Percentiles rank a stretch among this genome's conserved stretches.
These are phyloP conservation scores for Miscanthus sacchariflorus DNA, from an alignment of 202 grass and related monocot genomes.

Conservation along the genomic window DNA sequence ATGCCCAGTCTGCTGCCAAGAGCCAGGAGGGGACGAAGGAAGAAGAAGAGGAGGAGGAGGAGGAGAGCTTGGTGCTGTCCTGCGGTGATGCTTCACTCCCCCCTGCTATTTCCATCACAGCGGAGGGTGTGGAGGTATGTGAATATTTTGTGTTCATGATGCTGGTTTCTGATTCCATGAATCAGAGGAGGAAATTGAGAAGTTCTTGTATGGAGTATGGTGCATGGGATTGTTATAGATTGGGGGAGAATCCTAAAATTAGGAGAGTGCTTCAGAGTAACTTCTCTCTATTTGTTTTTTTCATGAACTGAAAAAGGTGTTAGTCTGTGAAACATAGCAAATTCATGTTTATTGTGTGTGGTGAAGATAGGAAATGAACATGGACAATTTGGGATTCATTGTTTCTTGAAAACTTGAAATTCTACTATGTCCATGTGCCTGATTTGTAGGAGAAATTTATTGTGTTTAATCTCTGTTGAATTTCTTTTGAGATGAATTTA, in stretches of 20 bases:
- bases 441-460: slow-evolving; percentile 32
- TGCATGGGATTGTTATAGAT: slow-evolving; percentile 17
- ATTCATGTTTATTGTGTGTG: slow-evolving; percentile 14
- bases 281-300: slow-evolving; percentile 1
- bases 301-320: slow-evolving; percentile 22
- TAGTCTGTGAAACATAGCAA: slow-evolving; percentile 10
- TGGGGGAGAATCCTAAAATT: slow-evolving; percentile 13
- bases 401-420: slow-evolving; percentile 43
- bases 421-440: slow-evolving; percentile 8
- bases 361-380: not conserved
- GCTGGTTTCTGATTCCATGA: slow-evolving; percentile 7
- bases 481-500: slow-evolving; percentile 43
- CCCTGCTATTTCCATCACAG: slow-evolving; percentile 49
- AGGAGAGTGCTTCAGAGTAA: not conserved
- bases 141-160: slow-evolving; percentile 22
- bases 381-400: slow-evolving; percentile 10
- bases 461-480: not conserved
- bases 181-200: slow-evolving; percentile 8
- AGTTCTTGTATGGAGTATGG: not conserved
- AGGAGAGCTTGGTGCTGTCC: slow-evolving; percentile 44
- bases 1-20: slow-evolving; percentile 36
- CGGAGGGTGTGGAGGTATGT: slow-evolving; percentile 40
- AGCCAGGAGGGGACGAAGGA: slow-evolving; percentile 37
- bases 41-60: slow-evolving; percentile 44
- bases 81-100: slow-evolving; percentile 39